Evolutionary conservation across 768 basidiomycete species (phyloP).

Genomic region (Roridomyces roridus): DNA sequence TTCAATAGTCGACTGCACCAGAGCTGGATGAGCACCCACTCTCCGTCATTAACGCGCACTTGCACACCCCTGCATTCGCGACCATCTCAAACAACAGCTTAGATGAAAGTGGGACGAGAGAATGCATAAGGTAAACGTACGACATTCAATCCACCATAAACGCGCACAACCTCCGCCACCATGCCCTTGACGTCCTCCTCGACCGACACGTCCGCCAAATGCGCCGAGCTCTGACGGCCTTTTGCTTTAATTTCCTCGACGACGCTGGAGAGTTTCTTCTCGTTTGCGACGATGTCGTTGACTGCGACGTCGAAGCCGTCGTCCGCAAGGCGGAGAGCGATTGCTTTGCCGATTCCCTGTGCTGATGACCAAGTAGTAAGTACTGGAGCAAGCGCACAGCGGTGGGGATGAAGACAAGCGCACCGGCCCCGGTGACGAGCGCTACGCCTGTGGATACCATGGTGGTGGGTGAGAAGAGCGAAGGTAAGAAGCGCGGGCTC

Average conservation of each 20-base stretch:
- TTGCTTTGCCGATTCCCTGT: conserved; percentile 49
- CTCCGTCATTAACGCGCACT: conserved; percentile 3
- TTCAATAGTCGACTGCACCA: not conserved
- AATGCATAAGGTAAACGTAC: not conserved
- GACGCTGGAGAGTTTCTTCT: conserved; percentile 28
- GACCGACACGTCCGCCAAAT: conserved; percentile 36
- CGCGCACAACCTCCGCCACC: conserved; percentile 30
- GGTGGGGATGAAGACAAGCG: not conserved
- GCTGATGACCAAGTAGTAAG: conserved; percentile 16
- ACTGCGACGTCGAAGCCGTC: conserved; percentile 47
- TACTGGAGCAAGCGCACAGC: too few species aligned
- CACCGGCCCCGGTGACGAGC: not conserved
- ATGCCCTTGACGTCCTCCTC: conserved; percentile 44
- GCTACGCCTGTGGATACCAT: not conserved
- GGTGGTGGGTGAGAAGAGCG: too few species aligned
- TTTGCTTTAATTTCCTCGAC: conserved; percentile 31
- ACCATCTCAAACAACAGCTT: too few species aligned
- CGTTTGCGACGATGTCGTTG: conserved; percentile 40
- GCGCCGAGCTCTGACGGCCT: conserved; percentile 7
- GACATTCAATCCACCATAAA: conserved; percentile 38
- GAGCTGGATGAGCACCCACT: not conserved
- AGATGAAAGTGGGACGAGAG: not conserved
- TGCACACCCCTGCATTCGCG: conserved; percentile 31
- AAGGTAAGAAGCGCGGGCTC: too few species aligned
- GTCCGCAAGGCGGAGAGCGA: conserved; percentile 45